These are phyloP conservation scores for Pleurozium schreberi DNA, from an alignment of 225 moss, liverwort and hornwort species.

Conservation along the genomic window DNA sequence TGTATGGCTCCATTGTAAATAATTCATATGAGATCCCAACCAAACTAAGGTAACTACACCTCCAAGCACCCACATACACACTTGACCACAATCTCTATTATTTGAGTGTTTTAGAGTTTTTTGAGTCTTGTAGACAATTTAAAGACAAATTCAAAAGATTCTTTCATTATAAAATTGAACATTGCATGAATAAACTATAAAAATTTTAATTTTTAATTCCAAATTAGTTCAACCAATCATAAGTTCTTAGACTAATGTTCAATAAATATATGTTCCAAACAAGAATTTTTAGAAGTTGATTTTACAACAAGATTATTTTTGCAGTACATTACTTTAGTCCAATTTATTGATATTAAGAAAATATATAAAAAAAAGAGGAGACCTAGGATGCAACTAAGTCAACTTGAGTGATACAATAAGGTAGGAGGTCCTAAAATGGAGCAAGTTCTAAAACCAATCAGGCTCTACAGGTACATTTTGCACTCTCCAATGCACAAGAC, in stretches of 20 bases:
- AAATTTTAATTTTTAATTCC: background rate
- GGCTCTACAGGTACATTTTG: no score
- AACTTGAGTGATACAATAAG: background rate
- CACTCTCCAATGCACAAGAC: no score
- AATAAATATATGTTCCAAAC: background rate
- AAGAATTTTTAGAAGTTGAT: background rate
- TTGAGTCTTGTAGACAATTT: background rate
- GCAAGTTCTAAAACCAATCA: no score
- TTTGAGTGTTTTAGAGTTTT: background rate
- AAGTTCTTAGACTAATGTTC: background rate
- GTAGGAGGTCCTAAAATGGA: no score
- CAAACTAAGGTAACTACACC: background rate
- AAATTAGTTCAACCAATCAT: background rate
- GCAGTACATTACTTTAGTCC: background rate
- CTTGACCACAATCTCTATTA: accelerated
- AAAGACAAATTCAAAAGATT: background rate
- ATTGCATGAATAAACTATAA: accelerated
- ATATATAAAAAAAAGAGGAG: background rate
- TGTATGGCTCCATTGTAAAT: background rate
- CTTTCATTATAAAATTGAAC: background rate
- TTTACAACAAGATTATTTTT: background rate
- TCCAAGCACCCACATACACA: background rate
- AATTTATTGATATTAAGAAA: background rate
- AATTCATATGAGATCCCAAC: background rate
- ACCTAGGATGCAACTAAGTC: background rate